These are phyloP conservation scores for Drosera spatulata DNA, from an alignment of 179 eudicot species.

Conservation along the genomic window DNA sequence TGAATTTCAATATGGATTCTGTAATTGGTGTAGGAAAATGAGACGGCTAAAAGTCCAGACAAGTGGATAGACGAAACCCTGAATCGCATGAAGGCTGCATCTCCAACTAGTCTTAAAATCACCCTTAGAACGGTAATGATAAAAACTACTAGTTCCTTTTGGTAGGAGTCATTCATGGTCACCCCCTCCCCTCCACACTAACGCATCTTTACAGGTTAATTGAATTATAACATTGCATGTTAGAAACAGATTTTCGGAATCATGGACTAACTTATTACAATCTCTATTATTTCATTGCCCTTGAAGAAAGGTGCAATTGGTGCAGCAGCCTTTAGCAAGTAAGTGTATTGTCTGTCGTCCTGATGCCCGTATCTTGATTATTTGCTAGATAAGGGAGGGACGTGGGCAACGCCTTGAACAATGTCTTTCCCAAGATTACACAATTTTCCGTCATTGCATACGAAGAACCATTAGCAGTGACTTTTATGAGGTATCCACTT, in stretches of 20 bases:
- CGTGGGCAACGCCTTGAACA: neutral
- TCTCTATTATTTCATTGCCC: neutral
- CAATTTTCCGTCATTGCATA: neutral
- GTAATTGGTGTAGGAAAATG: neutral
- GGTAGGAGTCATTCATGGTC: too few relatives aligned
- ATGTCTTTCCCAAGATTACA: constrained; percentile 2
- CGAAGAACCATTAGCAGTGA: neutral
- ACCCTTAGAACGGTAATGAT: neutral
- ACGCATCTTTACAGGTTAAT: too few relatives aligned
- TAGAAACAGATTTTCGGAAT: neutral
- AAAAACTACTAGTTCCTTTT: neutral
- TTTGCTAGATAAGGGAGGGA: constrained; percentile 1
- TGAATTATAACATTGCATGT: too few relatives aligned
- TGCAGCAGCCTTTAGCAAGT: too few relatives aligned
- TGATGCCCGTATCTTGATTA: neutral
- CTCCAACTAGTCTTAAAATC: neutral
- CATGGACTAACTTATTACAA: neutral
- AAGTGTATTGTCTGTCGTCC: too few relatives aligned
- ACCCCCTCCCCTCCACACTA: too few relatives aligned
- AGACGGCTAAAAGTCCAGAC: neutral
- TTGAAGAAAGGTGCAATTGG: neutral
- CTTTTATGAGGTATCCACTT: constrained; percentile 4
- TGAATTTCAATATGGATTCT: neutral
- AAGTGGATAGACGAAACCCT: neutral
- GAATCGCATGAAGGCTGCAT: neutral